Conservation (phyloP, 441 rosid species). For the Hura crepitans region DNA sequence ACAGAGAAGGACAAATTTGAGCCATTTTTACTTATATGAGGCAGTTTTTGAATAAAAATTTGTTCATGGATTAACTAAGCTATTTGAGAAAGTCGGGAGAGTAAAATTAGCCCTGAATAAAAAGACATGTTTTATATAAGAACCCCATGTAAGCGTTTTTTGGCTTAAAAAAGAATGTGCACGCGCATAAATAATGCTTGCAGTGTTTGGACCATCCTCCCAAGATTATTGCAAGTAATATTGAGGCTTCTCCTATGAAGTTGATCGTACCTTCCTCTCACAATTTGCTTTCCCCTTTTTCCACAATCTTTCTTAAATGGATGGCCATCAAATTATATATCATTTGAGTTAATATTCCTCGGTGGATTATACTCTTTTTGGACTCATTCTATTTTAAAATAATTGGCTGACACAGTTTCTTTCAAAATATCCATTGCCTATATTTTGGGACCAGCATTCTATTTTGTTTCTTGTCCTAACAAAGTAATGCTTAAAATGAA, state of each 20-base stretch:
- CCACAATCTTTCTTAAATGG: not conserved
- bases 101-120: no score
- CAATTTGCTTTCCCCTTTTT: not conserved
- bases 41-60: no score
- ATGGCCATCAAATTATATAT: not conserved
- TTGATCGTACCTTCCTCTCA: no score
- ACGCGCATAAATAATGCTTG: no score
- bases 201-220: no score
- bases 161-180: no score
- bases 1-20: no score
- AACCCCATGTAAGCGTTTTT: not conserved
- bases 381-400: no score
- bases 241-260: not conserved
- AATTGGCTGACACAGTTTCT: not conserved
- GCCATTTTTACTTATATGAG: no score
- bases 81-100: no score
- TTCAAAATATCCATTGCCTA: not conserved
- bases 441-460: conserved; percentile 11
- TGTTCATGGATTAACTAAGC: no score
- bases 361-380: not conserved
- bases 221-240: no score
- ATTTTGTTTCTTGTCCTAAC: not conserved
- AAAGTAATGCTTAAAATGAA: conserved; percentile 9
- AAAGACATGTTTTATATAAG: not conserved
- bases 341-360: not conserved